phyloP scores from a whole-genome alignment of 192 early-diverging fungal species.

The Coemansia reversa region DNA sequence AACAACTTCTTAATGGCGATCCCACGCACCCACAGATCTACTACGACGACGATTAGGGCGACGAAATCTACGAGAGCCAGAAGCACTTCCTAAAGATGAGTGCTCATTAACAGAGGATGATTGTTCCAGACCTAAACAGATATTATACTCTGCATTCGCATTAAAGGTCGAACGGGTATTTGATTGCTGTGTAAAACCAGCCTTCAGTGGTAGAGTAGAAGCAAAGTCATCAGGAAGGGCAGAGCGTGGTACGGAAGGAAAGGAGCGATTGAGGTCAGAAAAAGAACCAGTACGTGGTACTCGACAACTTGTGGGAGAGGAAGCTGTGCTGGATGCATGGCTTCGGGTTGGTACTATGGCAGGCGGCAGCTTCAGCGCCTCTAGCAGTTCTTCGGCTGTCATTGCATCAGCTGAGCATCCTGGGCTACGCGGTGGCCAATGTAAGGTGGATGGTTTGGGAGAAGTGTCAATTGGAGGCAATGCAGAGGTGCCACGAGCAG shows the following conservation, averaged over 20 bases:
- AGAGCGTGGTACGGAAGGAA: slow-evolving; percentile 4
- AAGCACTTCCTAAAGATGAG: too few species aligned
- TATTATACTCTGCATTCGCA: slow-evolving; percentile 19
- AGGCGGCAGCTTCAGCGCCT: slow-evolving; percentile 47
- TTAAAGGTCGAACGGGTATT: slow-evolving; percentile 17
- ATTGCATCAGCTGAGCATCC: slow-evolving; percentile 8
- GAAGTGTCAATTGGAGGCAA: neutral
- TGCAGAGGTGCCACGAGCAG: slow-evolving; percentile 16
- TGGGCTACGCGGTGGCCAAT: slow-evolving; percentile 31
- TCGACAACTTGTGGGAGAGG: neutral
- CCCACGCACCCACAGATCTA: too few species aligned
- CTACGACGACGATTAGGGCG: too few species aligned
- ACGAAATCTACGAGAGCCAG: too few species aligned
- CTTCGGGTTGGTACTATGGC: slow-evolving; percentile 5
- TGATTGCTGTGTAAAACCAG: slow-evolving; percentile 1
- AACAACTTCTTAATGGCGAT: too few species aligned
- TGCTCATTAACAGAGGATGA: neutral
- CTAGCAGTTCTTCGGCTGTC: slow-evolving; percentile 48
- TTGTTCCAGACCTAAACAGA: slow-evolving; percentile 36
- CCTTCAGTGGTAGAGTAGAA: slow-evolving; percentile 9
- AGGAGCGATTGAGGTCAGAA: slow-evolving; percentile 22
- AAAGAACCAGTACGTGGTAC: slow-evolving; percentile 32
- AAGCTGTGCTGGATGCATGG: slow-evolving; percentile 9
- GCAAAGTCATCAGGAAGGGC: neutral
- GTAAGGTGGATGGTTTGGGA: slow-evolving; percentile 20